Conservation (phyloP, 805 yeast species). For the Myxozyma vanderwaltii region DNA sequence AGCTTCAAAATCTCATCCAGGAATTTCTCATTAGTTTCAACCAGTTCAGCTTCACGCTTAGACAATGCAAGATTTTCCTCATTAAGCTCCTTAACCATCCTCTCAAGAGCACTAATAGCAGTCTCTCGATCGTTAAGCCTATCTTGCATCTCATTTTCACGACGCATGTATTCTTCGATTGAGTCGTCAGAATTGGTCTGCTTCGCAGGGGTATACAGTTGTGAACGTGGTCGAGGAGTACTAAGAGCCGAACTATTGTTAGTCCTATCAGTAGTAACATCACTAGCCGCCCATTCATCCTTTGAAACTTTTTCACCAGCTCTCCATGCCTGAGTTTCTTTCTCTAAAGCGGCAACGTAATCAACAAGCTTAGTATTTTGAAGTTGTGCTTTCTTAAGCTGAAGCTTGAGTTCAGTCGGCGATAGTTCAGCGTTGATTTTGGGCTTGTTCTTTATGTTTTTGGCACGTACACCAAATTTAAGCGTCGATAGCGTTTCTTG, state of each 20-base stretch:
- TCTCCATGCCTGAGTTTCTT: constrained; percentile 47
- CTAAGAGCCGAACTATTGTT: constrained; percentile 7
- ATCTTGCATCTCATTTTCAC: constrained; percentile 43
- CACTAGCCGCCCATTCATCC: constrained; percentile 38
- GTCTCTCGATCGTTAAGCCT: constrained; percentile 39
- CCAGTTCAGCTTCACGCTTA: constrained; percentile 11
- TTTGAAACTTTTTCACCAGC: constrained; percentile 40
- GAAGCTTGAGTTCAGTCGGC: constrained; percentile 49
- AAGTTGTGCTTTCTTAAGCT: constrained; percentile 44
- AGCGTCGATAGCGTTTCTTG: constrained; percentile 70
- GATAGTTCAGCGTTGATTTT: constrained; percentile 63
- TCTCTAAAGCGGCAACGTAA: constrained; percentile 49
- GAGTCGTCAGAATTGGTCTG: constrained; percentile 23
- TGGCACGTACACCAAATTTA: constrained; percentile 74
- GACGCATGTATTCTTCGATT: constrained; percentile 36
- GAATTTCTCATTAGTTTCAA: not conserved
- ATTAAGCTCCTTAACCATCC: constrained; percentile 9
- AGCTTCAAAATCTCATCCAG: constrained; percentile 13
- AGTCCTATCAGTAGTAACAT: not conserved
- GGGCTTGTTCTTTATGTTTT: constrained; percentile 64
- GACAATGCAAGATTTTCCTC: constrained; percentile 18
- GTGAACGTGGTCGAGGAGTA: constrained; percentile 10
- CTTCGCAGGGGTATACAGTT: not conserved
- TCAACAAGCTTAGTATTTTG: constrained; percentile 36
- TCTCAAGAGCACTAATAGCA: constrained; percentile 32